phyloP scores from a whole-genome alignment of 202 grass and related monocot genomes.

The Zoysia matrella region DNA sequence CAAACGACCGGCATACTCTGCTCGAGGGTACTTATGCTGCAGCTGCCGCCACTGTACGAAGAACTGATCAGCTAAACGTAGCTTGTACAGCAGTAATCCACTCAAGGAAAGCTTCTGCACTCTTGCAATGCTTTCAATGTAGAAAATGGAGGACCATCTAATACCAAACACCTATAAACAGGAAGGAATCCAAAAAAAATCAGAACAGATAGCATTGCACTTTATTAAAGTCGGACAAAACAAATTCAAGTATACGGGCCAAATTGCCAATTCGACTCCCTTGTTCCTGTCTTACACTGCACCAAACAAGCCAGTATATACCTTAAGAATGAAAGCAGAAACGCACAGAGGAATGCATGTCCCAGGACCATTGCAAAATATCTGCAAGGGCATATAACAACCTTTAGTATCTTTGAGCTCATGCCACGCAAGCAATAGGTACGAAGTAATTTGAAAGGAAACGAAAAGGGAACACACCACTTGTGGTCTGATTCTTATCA shows the following conservation, averaged over 20 bases:
- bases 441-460: not conserved
- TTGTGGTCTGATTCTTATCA: constrained; percentile 86
- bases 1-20: constrained; percentile 60
- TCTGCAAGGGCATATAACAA: constrained; percentile 53
- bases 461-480: constrained; percentile 61
- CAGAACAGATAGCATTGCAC: not conserved
- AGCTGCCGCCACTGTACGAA: constrained; percentile 90
- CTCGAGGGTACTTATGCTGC: constrained; percentile 62
- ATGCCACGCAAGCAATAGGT: not conserved
- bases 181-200: constrained; percentile 16
- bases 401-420: constrained; percentile 26
- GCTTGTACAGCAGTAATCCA: constrained; percentile 82
- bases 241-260: not conserved
- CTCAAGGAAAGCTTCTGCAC: constrained; percentile 85
- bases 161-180: constrained; percentile 68
- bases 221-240: not conserved
- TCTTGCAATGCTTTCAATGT: constrained; percentile 91
- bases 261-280: not conserved
- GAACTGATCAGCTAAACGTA: constrained; percentile 74
- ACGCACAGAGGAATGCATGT: constrained; percentile 86
- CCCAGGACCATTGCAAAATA: constrained; percentile 96
- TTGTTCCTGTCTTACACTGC: not conserved
- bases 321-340: constrained; percentile 85
- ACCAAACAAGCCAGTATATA: constrained; percentile 39
- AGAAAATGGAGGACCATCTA: constrained; percentile 82